Evolutionary conservation across 2,329 filamentous ascomycete genomes (phyloP).

Genomic region (Aspergillus felis): DNA sequence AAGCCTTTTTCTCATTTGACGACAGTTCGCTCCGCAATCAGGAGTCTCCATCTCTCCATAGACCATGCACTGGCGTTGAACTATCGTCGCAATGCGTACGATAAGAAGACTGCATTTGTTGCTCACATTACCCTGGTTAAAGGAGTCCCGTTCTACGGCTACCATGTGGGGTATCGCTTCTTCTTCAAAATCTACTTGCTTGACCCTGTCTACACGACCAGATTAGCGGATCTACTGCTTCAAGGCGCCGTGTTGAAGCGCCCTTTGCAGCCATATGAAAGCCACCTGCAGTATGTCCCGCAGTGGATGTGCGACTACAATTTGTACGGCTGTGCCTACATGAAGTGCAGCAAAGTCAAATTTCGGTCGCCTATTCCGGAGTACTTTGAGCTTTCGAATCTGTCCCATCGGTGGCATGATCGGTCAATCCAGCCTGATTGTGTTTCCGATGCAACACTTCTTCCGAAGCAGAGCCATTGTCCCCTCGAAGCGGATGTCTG

Average conservation of each 20-base stretch:
- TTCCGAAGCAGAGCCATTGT: conserved; percentile 82
- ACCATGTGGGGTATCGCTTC: conserved; percentile 83
- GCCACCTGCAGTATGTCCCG: conserved; percentile 83
- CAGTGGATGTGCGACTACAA: conserved; percentile 99
- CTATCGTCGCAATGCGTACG: conserved; percentile 72
- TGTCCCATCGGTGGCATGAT: conserved; percentile 74
- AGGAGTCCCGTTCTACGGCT: conserved; percentile 92
- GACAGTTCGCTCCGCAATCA: conserved; percentile 70
- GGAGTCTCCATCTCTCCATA: conserved; percentile 76
- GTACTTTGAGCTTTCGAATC: conserved; percentile 58
- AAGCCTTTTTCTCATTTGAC: conserved; percentile 9
- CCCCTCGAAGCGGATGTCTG: conserved; percentile 85
- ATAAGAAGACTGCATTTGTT: conserved; percentile 69
- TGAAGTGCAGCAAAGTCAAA: conserved; percentile 65
- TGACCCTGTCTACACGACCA: conserved; percentile 81
- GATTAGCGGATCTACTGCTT: conserved; percentile 78
- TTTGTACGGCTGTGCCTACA: conserved; percentile 86
- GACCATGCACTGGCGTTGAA: conserved; percentile 84
- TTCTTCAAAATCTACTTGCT: conserved; percentile 95
- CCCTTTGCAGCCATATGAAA: conserved; percentile 87
- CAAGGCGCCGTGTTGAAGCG: conserved; percentile 84
- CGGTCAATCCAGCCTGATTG: conserved; percentile 59
- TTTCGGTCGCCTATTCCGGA: conserved; percentile 75
- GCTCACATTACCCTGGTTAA: conserved; percentile 90
- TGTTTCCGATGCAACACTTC: conserved; percentile 58